Evolutionary conservation across 352 stramenopile genomes (phyloP), one percentile per base, ranked within the genome.

Genomic region (Chrysophaeum taylorii): DNA sequence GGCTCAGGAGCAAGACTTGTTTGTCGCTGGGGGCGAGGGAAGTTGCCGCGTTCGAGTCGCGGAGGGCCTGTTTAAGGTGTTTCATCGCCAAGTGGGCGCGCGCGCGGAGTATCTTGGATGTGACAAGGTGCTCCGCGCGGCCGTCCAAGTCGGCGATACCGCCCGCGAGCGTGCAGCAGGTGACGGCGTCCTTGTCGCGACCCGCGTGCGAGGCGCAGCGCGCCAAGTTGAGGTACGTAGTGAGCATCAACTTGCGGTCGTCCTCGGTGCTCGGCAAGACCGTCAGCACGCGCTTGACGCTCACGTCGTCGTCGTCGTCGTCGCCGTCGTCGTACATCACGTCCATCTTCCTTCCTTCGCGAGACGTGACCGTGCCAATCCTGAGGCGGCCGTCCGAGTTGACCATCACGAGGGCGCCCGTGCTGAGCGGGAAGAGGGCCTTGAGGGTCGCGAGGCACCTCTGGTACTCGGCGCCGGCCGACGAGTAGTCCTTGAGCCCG

Each of bases 241-340:
- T 33, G 16, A 42, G 21, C 35, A 45, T 31, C 12, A 66, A 7
- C 15, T 5, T 2, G 27, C 50, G 50, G 25, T 9, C 50, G 9
- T 38, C 27, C 25, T 9, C 2, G 12, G 9, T n/a, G 16, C 9
- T 16, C 33, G 31, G 33, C 23, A 45, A 23, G 33, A 66, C 15
- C 14, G 21, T 36, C 33, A 66, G 4, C 23, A 66, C 27, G 50
- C 50, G 50, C n/a, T n/a, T 7, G 27, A 33, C 2, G 15, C 25
- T 12, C 5, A 66, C 2, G 12, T 66, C 57, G 57, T 66, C 57
- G 57, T 66, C 57, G 33, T 66, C 57, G 2, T 16, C 31, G 15
- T 2, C 5, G 15, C 35, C 57, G 57, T 66, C 57, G 33, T 66
- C 57, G 57, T 66, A 66, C 57, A 66, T 66, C 2, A 66, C 57